Evolutionary conservation across 495 filamentous ascomycete species (phyloP).

Genomic region (Usnea hakonensis): DNA sequence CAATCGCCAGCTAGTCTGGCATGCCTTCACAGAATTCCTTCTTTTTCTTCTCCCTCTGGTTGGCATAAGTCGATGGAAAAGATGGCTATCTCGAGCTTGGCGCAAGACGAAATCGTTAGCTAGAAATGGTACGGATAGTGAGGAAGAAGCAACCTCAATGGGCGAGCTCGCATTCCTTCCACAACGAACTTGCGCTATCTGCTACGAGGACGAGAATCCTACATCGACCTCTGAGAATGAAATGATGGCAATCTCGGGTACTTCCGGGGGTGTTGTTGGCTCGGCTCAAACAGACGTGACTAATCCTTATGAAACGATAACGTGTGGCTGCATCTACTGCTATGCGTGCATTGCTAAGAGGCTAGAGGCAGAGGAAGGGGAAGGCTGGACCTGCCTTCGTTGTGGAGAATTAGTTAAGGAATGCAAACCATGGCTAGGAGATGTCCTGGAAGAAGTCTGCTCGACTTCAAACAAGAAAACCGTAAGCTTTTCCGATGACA

Average conservation of each 20-base stretch:
- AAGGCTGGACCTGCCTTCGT: constrained; percentile 90
- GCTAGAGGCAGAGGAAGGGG: constrained; percentile 86
- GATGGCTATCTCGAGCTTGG: constrained; percentile 81
- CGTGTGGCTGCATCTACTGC: constrained; percentile 91
- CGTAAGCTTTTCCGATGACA: constrained; percentile 62
- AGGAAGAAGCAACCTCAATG: constrained; percentile 40
- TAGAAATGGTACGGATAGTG: constrained; percentile 38
- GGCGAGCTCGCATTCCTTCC: constrained; percentile 74
- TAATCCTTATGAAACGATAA: constrained; percentile 88
- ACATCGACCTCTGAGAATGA: constrained; percentile 58
- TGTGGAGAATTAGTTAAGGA: constrained; percentile 81
- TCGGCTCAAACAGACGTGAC: constrained; percentile 91
- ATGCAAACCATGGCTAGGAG: constrained; percentile 88
- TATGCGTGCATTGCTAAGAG: constrained; percentile 92
- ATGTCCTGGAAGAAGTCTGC: constrained; percentile 57
- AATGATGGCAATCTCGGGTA: constrained; percentile 48
- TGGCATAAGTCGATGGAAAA: constrained; percentile 83
- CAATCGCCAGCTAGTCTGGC: constrained; percentile 96
- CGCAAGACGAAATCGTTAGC: constrained; percentile 62
- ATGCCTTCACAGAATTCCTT: constrained; percentile 96
- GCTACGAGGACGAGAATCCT: constrained; percentile 86
- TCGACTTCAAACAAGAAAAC: constrained; percentile 50
- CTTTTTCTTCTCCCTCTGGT: constrained; percentile 92
- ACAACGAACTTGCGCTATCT: constrained; percentile 95
- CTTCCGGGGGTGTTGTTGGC: constrained; percentile 66